These are phyloP conservation scores for Leccinum ochraceum DNA, from an alignment of 768 basidiomycete species.

Conservation along the genomic window DNA sequence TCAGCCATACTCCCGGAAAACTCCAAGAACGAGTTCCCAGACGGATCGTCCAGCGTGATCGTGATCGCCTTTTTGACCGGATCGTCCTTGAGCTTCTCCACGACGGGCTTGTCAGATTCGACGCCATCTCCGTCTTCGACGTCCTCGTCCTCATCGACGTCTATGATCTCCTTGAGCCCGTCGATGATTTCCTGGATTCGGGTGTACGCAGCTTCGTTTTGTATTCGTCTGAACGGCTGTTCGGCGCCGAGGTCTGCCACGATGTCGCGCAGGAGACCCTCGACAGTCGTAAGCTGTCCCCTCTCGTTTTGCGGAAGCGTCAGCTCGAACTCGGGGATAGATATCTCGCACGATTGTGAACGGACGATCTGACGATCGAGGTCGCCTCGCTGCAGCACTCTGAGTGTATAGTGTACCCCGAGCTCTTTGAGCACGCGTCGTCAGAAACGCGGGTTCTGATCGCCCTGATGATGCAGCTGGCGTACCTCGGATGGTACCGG, in stretches of 20 bases:
- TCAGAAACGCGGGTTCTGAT: not conserved
- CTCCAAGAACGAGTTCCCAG: conserved; percentile 97
- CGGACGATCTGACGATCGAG: conserved; percentile 94
- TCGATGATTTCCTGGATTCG: conserved; percentile 80
- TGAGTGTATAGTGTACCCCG: conserved; percentile 79
- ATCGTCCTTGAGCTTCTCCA: conserved; percentile 40
- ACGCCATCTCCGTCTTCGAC: conserved; percentile 30
- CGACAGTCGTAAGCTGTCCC: conserved; percentile 95
- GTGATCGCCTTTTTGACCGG: conserved; percentile 73
- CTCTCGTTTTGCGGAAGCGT: conserved; percentile 81
- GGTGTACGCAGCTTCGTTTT: conserved; percentile 67
- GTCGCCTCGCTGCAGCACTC: conserved; percentile 71
- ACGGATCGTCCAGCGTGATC: conserved; percentile 85
- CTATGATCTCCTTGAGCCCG: conserved; percentile 62
- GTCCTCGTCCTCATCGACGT: conserved; percentile 54
- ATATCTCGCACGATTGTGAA: conserved; percentile 76
- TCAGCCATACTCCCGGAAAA: conserved; percentile 85
- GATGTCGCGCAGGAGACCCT: conserved; percentile 86
- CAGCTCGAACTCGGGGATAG: conserved; percentile 85
- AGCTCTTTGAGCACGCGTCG: conserved; percentile 52
- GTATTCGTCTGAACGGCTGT: conserved; percentile 81
- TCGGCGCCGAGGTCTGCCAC: conserved; percentile 76
- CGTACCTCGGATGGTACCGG: conserved; percentile 82
- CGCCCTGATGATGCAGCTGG: not conserved
- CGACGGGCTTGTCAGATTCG: conserved; percentile 29